Percentiles rank a stretch among this genome's conserved stretches.
Conservation (phyloP, 371 early-diverging fungal species). For the Syncephalis fuscata region DNA sequence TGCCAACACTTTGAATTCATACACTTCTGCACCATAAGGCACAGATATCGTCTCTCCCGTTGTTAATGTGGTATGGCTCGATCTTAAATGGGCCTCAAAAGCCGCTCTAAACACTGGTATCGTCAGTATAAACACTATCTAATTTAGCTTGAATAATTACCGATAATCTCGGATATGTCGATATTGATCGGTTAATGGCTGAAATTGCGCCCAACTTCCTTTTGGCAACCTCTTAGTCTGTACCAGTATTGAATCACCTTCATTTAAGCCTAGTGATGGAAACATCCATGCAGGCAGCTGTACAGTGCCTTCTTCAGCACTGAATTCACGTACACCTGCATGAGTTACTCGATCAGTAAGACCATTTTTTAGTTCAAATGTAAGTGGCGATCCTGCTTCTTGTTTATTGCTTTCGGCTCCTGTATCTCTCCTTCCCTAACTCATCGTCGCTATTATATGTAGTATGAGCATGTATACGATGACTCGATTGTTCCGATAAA, state of each 20-base stretch:
- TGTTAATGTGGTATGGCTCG: conserved; percentile 53
- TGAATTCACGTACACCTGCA: conserved; percentile 70
- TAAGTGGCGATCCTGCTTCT: conserved; percentile 28
- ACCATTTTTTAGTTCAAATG: conserved; percentile 42
- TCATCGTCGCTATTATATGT: no score
- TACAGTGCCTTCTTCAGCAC: conserved; percentile 24
- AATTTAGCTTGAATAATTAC: conserved; percentile 4
- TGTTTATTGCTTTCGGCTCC: no score
- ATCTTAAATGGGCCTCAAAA: conserved; percentile 56
- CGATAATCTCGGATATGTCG: conserved; percentile 47
- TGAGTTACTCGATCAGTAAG: conserved; percentile 21
- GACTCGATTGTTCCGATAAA: no score
- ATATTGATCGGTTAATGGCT: conserved; percentile 36
- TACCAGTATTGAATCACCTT: conserved; percentile 26
- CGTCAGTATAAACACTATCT: not conserved
- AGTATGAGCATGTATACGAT: no score
- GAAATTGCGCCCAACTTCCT: conserved; percentile 48
- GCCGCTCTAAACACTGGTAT: conserved; percentile 20
- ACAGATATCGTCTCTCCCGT: conserved; percentile 43
- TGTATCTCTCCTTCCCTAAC: no score
- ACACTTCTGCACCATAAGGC: conserved; percentile 26
- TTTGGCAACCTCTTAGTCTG: conserved; percentile 35
- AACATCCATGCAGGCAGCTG: conserved; percentile 45
- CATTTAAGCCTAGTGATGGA: conserved; percentile 14
- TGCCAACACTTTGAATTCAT: conserved; percentile 45